Evolutionary conservation across 1,284 basidiomycete species (phyloP), one percentile per base, ranked within the genome.

Genomic region (Naganishia albida): DNA sequence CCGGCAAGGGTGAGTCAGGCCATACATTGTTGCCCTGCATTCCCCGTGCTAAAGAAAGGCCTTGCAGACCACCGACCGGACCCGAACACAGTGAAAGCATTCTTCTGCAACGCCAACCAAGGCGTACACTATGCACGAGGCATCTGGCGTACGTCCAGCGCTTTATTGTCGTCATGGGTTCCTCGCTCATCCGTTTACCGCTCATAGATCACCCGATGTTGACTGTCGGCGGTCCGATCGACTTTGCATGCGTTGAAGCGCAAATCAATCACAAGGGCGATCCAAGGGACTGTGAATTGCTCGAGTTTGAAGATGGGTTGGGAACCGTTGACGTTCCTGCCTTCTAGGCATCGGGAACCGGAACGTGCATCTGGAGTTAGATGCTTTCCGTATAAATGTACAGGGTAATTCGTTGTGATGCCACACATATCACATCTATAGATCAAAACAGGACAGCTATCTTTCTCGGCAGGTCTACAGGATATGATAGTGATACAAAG

Each of bases 81-180:
- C 73, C 70, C 90, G 57, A 70, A 73, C 50, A 89, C 85, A 0
- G 70, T 91, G 71, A 64, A 68, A 59, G 62, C 72, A 28, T 73
- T 73, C 69, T 66, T 67, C 50, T 67, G 69, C 55, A 65, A 67
- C 48, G 57, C 85, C 1, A 83, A 85, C 1, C 91, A 93, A 72
- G 93, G 91, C 0, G 85, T 97, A 57, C 85, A 89, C 50, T 97
- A 97, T 76, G 80, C 86, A 63, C 84, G 84, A 1, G 91, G 86
- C 7, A 80, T 91, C 63, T 97, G 94, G 94, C 93, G 92, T 91
- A 71, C 84, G 89, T 86, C 52, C 28, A 34, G 42, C 40, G 53
- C 25, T 44, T 34, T 4, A 6, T 40, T 18, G 42, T 51, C 54
- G 1, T 18, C 23, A 20, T n/a, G 43, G 28, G 56, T 23, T 25